These are phyloP conservation scores for Aspergillus sp. DNA, from an alignment of 2,329 filamentous ascomycete genomes.

Conservation along the genomic window DNA sequence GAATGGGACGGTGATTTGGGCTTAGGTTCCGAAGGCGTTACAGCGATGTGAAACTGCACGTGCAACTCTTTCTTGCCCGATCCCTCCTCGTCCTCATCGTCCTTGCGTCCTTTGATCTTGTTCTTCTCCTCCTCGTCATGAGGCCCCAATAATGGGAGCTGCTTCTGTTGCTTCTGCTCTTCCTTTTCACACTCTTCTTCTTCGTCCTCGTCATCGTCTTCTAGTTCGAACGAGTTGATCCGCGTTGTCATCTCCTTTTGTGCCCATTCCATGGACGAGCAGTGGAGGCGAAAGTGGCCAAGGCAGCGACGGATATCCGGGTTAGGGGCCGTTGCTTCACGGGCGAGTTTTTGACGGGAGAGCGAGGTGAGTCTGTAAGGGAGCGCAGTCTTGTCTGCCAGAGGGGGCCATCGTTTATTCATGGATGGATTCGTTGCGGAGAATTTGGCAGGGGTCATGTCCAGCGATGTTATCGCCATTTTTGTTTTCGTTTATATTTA, in stretches of 20 bases:
- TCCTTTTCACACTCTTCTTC: conserved; percentile 9
- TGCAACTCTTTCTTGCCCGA: conserved; percentile 6
- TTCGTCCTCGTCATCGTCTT: conserved; percentile 25
- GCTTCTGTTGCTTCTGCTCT: conserved; percentile 1
- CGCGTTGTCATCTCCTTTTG: conserved; percentile 29
- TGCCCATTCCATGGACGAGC: conserved; percentile 25
- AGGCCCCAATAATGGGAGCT: not conserved
- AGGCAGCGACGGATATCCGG: conserved; percentile 29
- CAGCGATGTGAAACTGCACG: conserved; percentile 12
- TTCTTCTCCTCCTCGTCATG: conserved; percentile 7
- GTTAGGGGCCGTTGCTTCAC: conserved; percentile 28
- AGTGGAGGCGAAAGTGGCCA: conserved; percentile 27
- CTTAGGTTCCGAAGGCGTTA: not conserved
- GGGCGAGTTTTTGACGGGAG: conserved; percentile 28
- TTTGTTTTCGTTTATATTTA: not conserved
- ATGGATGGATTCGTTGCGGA: conserved; percentile 18
- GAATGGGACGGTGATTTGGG: not conserved
- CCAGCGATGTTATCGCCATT: conserved; percentile 19
- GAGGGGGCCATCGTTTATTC: conserved; percentile 29
- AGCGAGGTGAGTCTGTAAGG: conserved; percentile 29
- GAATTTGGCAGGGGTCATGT: conserved; percentile 14
- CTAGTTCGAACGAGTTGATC: conserved; percentile 30
- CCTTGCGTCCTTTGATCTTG: not conserved
- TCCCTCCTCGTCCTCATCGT: conserved; percentile 1
- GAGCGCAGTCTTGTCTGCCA: conserved; percentile 27